Evolutionary conservation across 2,329 filamentous ascomycete species (phyloP).

Genomic region (Emmonsia crescens): DNA sequence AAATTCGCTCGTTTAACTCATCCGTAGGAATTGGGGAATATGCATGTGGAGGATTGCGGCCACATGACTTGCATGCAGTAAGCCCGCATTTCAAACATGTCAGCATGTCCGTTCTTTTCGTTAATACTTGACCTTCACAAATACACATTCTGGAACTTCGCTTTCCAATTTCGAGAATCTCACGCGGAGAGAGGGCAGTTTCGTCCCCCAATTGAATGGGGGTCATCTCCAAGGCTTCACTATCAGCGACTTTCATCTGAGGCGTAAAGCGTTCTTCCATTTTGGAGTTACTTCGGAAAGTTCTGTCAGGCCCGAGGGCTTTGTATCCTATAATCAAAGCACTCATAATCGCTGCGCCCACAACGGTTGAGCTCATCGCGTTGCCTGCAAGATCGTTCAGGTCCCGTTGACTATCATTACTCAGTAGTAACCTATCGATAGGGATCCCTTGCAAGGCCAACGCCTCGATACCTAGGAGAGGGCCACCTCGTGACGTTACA

Average conservation of each 20-base stretch:
- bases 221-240: slow-evolving; percentile 11
- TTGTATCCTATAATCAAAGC: slow-evolving; percentile 40
- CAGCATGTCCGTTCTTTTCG: slow-evolving; percentile 32
- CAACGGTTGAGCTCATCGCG: slow-evolving; percentile 65
- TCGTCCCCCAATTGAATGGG: slow-evolving; percentile 9
- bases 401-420: slow-evolving; percentile 49
- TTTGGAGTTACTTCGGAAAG: neutral
- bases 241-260: slow-evolving; percentile 1
- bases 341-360: slow-evolving; percentile 52
- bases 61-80: slow-evolving; percentile 45
- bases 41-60: slow-evolving; percentile 42
- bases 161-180: slow-evolving; percentile 17
- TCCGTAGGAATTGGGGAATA: slow-evolving; percentile 25
- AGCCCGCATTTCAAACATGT: slow-evolving; percentile 44
- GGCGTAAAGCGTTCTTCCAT: neutral
- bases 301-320: slow-evolving; percentile 18
- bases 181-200: slow-evolving; percentile 7
- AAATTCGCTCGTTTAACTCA: slow-evolving; percentile 25
- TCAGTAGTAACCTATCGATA: slow-evolving; percentile 50
- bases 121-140: slow-evolving; percentile 43
- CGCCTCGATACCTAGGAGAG: slow-evolving; percentile 52
- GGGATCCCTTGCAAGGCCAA: slow-evolving; percentile 60
- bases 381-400: slow-evolving; percentile 65
- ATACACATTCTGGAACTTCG: slow-evolving; percentile 40
- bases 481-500: slow-evolving; percentile 48